Evolutionary conservation across 2,329 filamentous ascomycete species (phyloP).

Genomic region (Claviceps pusilla): DNA sequence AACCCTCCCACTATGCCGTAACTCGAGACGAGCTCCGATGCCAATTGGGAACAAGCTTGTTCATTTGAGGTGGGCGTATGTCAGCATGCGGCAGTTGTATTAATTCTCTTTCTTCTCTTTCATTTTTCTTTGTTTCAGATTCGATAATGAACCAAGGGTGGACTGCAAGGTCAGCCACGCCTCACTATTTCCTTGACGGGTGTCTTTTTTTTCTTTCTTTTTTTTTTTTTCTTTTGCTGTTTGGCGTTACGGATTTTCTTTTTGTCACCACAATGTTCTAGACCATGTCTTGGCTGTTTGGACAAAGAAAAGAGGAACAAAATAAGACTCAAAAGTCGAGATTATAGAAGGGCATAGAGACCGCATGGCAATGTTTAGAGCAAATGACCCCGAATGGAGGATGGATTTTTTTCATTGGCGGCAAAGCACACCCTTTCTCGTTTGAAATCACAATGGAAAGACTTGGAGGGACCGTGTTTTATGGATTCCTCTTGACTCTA

Average conservation of each 20-base stretch:
- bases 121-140: background rate
- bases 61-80: too few species aligned
- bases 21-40: too few species aligned
- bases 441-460: too few species aligned
- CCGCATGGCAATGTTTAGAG: background rate
- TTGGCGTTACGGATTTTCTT: constrained; percentile 1
- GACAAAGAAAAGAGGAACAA: background rate
- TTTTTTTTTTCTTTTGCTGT: background rate
- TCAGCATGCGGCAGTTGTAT: background rate
- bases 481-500: too few species aligned
- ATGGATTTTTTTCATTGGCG: background rate
- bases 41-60: too few species aligned
- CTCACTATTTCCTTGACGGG: background rate
- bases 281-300: too few species aligned
- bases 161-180: background rate
- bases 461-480: too few species aligned
- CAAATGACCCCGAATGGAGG: background rate
- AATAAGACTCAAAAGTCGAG: background rate
- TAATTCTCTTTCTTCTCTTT: background rate
- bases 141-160: background rate
- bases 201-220: background rate
- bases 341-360: constrained; percentile 1
- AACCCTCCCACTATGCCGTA: too few species aligned
- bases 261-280: background rate
- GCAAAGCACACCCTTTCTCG: too few species aligned